phyloP scores from a whole-genome alignment of 2,329 filamentous ascomycete species.

The Botrytis medusae region DNA sequence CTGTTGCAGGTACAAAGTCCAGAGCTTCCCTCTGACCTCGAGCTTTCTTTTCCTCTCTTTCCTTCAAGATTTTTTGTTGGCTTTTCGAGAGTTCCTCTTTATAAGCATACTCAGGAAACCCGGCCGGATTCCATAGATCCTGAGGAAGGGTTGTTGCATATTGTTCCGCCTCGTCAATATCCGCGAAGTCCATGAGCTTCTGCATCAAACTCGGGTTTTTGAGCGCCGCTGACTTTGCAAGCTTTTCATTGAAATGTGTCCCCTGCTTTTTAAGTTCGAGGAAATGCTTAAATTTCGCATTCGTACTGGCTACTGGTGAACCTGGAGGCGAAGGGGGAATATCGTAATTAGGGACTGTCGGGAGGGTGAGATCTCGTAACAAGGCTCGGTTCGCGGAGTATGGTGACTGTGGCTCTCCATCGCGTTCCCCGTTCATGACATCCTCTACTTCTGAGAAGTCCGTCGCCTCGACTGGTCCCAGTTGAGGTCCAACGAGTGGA shows the following conservation, averaged over 20 bases:
- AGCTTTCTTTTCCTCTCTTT: slow-evolving; percentile 37
- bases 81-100: slow-evolving; percentile 51
- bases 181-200: slow-evolving; percentile 70
- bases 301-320: slow-evolving; percentile 53
- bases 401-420: slow-evolving; percentile 52
- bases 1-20: slow-evolving; percentile 39
- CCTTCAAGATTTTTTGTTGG: slow-evolving; percentile 42
- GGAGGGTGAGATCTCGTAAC: slow-evolving; percentile 72
- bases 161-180: slow-evolving; percentile 55
- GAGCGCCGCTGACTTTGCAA: slow-evolving; percentile 65
- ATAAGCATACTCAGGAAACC: slow-evolving; percentile 56
- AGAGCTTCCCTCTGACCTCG: slow-evolving; percentile 37
- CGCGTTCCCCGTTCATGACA: slow-evolving; percentile 33
- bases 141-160: slow-evolving; percentile 62
- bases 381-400: slow-evolving; percentile 65
- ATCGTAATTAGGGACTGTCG: slow-evolving; percentile 67
- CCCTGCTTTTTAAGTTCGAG: slow-evolving; percentile 74
- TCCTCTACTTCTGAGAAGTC: slow-evolving; percentile 12
- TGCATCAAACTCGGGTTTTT: slow-evolving; percentile 71
- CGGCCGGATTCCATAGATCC: slow-evolving; percentile 58
- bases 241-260: slow-evolving; percentile 74
- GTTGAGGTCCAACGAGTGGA: slow-evolving; percentile 34
- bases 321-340: slow-evolving; percentile 74
- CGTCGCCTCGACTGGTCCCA: slow-evolving; percentile 34
- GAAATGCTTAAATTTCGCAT: slow-evolving; percentile 71